Conservation (phyloP, 2,329 filamentous ascomycete species). For the Aureobasidium zeae region DNA sequence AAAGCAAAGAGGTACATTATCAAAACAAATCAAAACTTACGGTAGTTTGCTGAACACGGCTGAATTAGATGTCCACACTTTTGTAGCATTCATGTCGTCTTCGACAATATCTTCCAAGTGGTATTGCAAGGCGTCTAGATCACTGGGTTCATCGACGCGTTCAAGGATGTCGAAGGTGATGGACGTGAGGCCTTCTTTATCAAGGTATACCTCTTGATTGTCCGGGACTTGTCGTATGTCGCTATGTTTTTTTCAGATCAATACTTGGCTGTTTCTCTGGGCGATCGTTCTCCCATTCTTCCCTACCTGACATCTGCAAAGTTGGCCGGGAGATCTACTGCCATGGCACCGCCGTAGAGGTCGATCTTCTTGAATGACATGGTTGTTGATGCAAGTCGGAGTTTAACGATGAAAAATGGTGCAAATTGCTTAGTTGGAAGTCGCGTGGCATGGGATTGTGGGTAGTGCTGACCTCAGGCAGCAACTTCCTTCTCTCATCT, state of each 20-base stretch:
- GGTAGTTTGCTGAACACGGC: constrained; percentile 28
- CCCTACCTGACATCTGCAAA: constrained; percentile 66
- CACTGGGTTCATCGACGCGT: constrained; percentile 60
- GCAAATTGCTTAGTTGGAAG: no score
- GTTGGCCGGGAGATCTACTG: constrained; percentile 55
- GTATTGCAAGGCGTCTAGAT: constrained; percentile 54
- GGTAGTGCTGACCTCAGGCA: constrained; percentile 9
- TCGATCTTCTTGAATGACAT: constrained; percentile 48
- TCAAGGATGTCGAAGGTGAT: constrained; percentile 88
- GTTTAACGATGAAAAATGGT: no score
- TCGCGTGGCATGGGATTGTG: no score
- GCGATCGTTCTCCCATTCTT: not conserved
- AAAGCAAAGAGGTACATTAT: not conserved
- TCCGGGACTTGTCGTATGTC: constrained; percentile 67
- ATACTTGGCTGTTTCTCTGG: not conserved
- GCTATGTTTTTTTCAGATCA: constrained; percentile 33
- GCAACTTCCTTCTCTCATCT: not conserved
- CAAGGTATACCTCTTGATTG: constrained; percentile 88
- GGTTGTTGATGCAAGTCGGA: constrained; percentile 37
- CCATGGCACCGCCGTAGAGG: constrained; percentile 65
- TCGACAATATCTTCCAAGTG: constrained; percentile 42
- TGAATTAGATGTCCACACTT: constrained; percentile 26
- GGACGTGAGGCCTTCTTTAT: constrained; percentile 70
- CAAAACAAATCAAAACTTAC: constrained; percentile 25
- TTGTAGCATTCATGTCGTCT: constrained; percentile 28